Evolutionary conservation across 75 land plant genomes (phyloP).

Genomic region (Picea sitchensis): DNA sequence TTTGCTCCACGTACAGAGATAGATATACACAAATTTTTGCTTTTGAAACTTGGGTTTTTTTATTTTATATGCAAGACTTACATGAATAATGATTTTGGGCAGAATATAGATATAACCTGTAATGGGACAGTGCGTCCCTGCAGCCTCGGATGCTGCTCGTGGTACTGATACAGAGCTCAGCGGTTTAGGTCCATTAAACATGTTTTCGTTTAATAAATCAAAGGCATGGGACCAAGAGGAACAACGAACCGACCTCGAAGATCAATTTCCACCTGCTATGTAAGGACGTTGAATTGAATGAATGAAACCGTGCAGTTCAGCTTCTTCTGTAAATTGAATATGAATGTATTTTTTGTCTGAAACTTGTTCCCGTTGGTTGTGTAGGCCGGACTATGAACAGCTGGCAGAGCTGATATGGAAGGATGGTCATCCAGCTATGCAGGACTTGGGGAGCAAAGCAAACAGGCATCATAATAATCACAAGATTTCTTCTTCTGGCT

Average conservation of each 20-base stretch:
- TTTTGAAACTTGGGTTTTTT: neutral
- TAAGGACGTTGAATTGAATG: neutral
- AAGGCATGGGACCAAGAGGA: neutral
- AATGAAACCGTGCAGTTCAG: too few relatives aligned
- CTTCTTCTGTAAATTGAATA: neutral
- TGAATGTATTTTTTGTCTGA: neutral
- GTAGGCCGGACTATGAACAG: conserved; percentile 7
- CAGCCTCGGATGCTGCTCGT: neutral
- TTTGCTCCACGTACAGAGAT: neutral
- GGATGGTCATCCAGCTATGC: conserved; percentile 58
- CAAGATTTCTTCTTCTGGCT: neutral
- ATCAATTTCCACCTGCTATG: neutral
- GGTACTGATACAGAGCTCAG: neutral
- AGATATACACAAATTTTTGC: neutral
- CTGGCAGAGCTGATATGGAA: conserved; percentile 72
- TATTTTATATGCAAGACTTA: neutral
- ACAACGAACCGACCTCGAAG: neutral
- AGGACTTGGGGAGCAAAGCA: conserved; percentile 35
- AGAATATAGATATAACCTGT: neutral
- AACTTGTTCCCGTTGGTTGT: neutral
- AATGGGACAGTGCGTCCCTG: neutral
- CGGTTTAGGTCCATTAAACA: neutral
- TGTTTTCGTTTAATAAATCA: neutral
- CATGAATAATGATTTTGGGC: neutral
- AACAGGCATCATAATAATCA: neutral